phyloP scores from a whole-genome alignment of 768 basidiomycete genomes.

The Cubamyces lactineus region DNA sequence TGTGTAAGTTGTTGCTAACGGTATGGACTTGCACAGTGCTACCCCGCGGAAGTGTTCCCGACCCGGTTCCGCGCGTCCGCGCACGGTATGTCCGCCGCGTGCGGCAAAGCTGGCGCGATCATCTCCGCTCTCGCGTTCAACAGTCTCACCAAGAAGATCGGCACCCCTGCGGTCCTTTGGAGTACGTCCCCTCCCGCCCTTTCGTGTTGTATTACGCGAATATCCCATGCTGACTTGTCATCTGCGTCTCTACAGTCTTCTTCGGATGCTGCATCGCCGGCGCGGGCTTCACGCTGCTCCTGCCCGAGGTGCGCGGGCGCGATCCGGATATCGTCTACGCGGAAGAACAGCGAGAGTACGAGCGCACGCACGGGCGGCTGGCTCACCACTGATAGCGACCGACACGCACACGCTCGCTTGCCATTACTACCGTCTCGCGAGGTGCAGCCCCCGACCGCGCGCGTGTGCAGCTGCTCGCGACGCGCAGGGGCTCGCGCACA shows the following conservation, averaged over 20 bases:
- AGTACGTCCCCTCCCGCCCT: slow-evolving; percentile 50
- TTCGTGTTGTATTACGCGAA: too few species aligned
- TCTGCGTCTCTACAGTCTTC: slow-evolving; percentile 51
- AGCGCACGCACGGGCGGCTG: slow-evolving; percentile 7
- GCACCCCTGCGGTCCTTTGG: slow-evolving; percentile 70
- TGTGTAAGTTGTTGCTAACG: neutral
- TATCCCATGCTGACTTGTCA: neutral
- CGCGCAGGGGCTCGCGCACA: too few species aligned
- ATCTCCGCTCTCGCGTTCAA: slow-evolving; percentile 77
- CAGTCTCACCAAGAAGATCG: slow-evolving; percentile 58
- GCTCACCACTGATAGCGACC: neutral
- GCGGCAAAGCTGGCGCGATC: slow-evolving; percentile 78
- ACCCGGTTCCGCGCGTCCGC: slow-evolving; percentile 74
- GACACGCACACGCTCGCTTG: too few species aligned
- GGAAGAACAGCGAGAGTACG: slow-evolving; percentile 37
- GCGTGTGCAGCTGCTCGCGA: too few species aligned
- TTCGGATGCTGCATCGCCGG: slow-evolving; percentile 65
- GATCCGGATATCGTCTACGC: slow-evolving; percentile 52
- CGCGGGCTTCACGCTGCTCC: slow-evolving; percentile 51
- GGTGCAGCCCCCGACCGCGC: too few species aligned
- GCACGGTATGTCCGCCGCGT: slow-evolving; percentile 75
- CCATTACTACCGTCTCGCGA: too few species aligned
- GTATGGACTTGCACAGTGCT: slow-evolving; percentile 47
- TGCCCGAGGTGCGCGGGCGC: slow-evolving; percentile 54
- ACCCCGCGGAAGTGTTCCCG: slow-evolving; percentile 81